Evolutionary conservation across 306 rosid species (phyloP), one percentile per base, ranked within the genome.

Genomic region (Quercus variabilis): DNA sequence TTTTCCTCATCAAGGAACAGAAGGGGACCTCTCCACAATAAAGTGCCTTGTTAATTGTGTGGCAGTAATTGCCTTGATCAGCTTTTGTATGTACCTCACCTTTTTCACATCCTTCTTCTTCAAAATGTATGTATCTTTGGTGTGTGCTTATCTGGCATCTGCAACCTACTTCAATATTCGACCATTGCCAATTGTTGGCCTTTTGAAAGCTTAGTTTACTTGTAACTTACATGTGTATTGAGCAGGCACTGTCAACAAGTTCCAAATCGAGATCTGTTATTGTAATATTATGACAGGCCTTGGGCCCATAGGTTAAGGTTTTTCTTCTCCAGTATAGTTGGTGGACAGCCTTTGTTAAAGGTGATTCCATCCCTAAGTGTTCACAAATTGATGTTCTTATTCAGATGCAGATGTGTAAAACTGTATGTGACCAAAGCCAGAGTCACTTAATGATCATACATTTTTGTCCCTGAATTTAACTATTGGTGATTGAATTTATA

Each of bases 131-230:
- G 95, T 89, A 18, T 80, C 82, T 73, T 69, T 83, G 74, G 94
- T 74, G 54, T 85, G 87, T 76, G 91, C 89, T 72, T 92, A 90
- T 87, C 79, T 90, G 80, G 81, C 75, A 55, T 74, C 86, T 0
- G 97, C 95, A 11, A 89, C 95, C 7, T 76, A 80, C 82, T 90
- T 87, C 78, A 85, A 90, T 78, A 65, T 85, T 73, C 84, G 92
- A 80, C 93, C 92, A 5, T 58, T 69, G 30, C 97, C 97, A 4
- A 35, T 90, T 74, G 68, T 76, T 38, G 79, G 84, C 81, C 23
- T 83, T 63, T 21, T 78, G 68, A 89, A 82, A 78, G 73, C 30
- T 80, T n/a, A 55, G 67, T 69, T 41, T 18, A 54, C 52, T 28
- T 31, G 79, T 54, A 72, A 80, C 59, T 38, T 46, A 20, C 77